Percentiles rank a stretch among this genome's conserved stretches.
Evolutionary conservation across 2,329 filamentous ascomycete genomes (phyloP).

Genomic region (Helotiales sp.): DNA sequence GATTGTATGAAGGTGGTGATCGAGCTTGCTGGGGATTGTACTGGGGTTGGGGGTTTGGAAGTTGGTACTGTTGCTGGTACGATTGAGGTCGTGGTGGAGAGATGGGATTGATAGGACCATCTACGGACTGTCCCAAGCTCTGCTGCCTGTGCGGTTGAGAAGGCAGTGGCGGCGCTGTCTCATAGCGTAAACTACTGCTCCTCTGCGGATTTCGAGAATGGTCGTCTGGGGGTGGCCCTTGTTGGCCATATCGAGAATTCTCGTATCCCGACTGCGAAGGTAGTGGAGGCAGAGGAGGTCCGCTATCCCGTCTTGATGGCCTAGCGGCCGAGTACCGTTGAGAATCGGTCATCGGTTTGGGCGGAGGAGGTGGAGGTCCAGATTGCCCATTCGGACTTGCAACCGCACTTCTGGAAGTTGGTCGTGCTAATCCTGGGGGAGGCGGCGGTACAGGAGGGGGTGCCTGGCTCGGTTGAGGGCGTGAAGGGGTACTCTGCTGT

Average conservation of each 20-base stretch:
- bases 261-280: constrained; percentile 34
- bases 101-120: constrained; percentile 41
- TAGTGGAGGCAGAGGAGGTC: constrained; percentile 44
- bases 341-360: constrained; percentile 37
- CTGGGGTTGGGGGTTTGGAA: constrained; percentile 24
- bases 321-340: constrained; percentile 25
- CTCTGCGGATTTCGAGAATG: constrained; percentile 39
- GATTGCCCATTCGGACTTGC: constrained; percentile 38
- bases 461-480: constrained; percentile 45
- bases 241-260: constrained; percentile 32
- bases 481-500: constrained; percentile 52
- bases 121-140: constrained; percentile 32
- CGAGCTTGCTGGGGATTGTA: constrained; percentile 26
- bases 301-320: constrained; percentile 34
- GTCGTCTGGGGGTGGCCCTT: constrained; percentile 26
- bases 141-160: constrained; percentile 39
- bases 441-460: constrained; percentile 75
- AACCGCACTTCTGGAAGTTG: constrained; percentile 46
- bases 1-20: constrained; percentile 32
- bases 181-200: constrained; percentile 42
- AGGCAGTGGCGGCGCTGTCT: constrained; percentile 39
- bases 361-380: constrained; percentile 43
- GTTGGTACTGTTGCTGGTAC: constrained; percentile 32
- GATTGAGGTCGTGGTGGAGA: constrained; percentile 34
- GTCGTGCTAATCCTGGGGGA: constrained; percentile 67